phyloP scores from a whole-genome alignment of 2,329 filamentous ascomycete species.

The Chaetothyriales sp. region DNA sequence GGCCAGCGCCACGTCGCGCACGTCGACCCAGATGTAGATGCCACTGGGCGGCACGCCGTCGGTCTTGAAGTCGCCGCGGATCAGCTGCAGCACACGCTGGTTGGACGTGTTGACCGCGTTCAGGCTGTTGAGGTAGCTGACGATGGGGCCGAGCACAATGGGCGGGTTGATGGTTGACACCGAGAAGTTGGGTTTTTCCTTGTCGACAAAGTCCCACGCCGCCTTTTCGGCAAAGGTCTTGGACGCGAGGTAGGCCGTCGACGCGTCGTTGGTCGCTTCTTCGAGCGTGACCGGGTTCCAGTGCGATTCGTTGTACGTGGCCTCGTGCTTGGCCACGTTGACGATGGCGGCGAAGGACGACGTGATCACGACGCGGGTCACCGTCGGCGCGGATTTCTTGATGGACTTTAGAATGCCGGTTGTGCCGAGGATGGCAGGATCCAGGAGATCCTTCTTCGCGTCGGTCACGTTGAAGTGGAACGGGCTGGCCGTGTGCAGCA shows the following conservation, averaged over 20 bases:
- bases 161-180: constrained; percentile 50
- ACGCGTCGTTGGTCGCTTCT: constrained; percentile 24
- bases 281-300: constrained; percentile 35
- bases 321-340: constrained; percentile 28
- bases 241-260: constrained; percentile 33
- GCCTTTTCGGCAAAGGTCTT: constrained; percentile 54
- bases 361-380: constrained; percentile 60
- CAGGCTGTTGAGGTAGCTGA: constrained; percentile 49
- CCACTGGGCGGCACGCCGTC: constrained; percentile 30
- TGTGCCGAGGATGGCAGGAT: constrained; percentile 50
- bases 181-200: constrained; percentile 45
- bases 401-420: constrained; percentile 49
- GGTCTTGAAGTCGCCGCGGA: constrained; percentile 12
- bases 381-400: constrained; percentile 47
- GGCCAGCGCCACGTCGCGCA: constrained; percentile 35
- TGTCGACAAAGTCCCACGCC: constrained; percentile 50
- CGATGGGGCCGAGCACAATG: constrained; percentile 49
- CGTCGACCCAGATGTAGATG: constrained; percentile 45
- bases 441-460: constrained; percentile 46
- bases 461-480: constrained; percentile 62
- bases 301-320: constrained; percentile 25
- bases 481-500: constrained; percentile 61
- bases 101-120: constrained; percentile 62
- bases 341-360: constrained; percentile 57
- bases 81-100: constrained; percentile 44